phyloP scores from a whole-genome alignment of 2,329 filamentous ascomycete species.

The Aureobasidium sp. region DNA sequence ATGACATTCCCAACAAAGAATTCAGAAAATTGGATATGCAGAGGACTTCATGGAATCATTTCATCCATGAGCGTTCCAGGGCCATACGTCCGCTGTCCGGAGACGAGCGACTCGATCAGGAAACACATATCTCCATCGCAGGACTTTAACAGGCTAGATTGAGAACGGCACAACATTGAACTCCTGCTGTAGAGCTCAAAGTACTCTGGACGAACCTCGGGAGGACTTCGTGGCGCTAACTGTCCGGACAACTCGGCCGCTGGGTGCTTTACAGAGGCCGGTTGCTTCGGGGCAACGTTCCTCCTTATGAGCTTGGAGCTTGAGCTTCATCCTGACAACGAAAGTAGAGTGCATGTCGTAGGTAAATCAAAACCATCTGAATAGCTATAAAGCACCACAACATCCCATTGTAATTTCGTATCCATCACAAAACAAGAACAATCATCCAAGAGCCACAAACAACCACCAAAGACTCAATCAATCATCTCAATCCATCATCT shows the following conservation, averaged over 20 bases:
- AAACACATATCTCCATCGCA: too few species aligned
- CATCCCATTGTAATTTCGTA: neutral
- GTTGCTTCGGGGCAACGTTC: neutral
- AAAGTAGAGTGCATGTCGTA: neutral
- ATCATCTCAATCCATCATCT: neutral
- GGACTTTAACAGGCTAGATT: too few species aligned
- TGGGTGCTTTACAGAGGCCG: neutral
- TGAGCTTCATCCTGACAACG: too few species aligned
- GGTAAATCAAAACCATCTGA: neutral
- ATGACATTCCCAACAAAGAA: neutral
- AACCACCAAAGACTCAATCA: neutral
- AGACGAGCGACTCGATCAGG: too few species aligned
- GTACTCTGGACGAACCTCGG: slow-evolving; percentile 2
- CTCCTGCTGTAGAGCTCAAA: too few species aligned
- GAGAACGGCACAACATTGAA: too few species aligned
- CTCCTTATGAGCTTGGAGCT: neutral
- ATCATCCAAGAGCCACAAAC: neutral
- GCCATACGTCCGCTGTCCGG: too few species aligned
- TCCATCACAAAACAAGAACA: neutral
- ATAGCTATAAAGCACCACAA: neutral
- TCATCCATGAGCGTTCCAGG: too few species aligned
- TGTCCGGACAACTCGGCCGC: neutral
- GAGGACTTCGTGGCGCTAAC: neutral
- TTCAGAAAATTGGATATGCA: neutral
- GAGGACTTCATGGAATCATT: neutral